A percentile compares a stretch with the other conserved stretches of the same genome.
Conservation (phyloP, 1,139 yeast genomes). For the Hyphopichia wangnamkhiaoensis region DNA sequence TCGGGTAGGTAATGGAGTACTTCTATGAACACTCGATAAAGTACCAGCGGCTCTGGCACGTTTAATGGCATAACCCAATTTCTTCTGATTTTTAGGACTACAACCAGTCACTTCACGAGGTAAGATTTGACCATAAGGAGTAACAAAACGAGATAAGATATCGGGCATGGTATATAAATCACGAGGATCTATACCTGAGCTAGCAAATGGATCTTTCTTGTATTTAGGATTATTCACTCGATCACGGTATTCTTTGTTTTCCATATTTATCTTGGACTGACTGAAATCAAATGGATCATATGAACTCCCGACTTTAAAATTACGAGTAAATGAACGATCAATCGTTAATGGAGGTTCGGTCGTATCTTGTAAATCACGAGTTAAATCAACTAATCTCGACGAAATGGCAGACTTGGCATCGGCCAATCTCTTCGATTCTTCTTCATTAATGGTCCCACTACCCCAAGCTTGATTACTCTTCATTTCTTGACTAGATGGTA, state of each 20-base stretch:
- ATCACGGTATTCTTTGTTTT: slow-evolving; percentile 21
- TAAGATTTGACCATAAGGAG: slow-evolving; percentile 66
- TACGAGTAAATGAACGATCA: slow-evolving; percentile 31
- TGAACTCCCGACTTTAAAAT: slow-evolving; percentile 44
- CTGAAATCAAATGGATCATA: slow-evolving; percentile 81
- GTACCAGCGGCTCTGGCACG: slow-evolving; percentile 71
- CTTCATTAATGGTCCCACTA: background rate
- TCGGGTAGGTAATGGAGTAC: slow-evolving; percentile 32
- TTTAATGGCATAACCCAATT: slow-evolving; percentile 64
- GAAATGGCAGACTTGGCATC: background rate
- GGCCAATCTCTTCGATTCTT: background rate
- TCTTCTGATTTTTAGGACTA: slow-evolving; percentile 59
- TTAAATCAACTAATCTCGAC: slow-evolving; percentile 21
- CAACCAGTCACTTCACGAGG: slow-evolving; percentile 72
- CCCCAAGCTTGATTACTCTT: slow-evolving; percentile 30
- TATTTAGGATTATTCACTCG: slow-evolving; percentile 13
- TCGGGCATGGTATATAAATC: slow-evolving; percentile 69
- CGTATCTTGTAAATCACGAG: slow-evolving; percentile 27
- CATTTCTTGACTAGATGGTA: slow-evolving; percentile 37
- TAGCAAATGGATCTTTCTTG: slow-evolving; percentile 46
- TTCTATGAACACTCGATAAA: slow-evolving; percentile 59
- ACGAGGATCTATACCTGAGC: slow-evolving; percentile 61
- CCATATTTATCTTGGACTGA: slow-evolving; percentile 49
- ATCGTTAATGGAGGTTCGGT: slow-evolving; percentile 26
- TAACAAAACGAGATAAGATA: slow-evolving; percentile 56